These are phyloP conservation scores for Barnettozyma pratensis DNA, from an alignment of 805 yeast genomes.

Conservation along the genomic window DNA sequence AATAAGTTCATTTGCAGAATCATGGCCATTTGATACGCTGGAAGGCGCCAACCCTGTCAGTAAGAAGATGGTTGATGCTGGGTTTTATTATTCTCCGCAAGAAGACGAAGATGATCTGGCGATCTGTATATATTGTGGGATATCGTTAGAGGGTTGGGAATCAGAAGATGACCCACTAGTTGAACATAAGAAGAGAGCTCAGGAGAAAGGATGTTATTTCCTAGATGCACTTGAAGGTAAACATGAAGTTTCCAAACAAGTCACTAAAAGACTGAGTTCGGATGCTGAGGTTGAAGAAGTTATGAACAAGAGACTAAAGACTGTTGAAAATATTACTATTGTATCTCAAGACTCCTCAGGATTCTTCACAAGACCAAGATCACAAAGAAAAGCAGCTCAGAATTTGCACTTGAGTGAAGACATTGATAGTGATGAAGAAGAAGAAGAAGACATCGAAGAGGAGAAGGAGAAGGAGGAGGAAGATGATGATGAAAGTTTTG, in stretches of 20 bases:
- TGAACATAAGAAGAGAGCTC: slow-evolving; percentile 47
- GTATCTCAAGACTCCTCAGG: not conserved
- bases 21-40: slow-evolving; percentile 44
- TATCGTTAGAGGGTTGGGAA: slow-evolving; percentile 70
- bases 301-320: not conserved
- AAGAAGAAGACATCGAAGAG: not conserved
- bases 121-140: slow-evolving; percentile 60
- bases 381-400: slow-evolving; percentile 6
- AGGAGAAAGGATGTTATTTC: slow-evolving; percentile 34
- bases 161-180: slow-evolving; percentile 53
- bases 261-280: slow-evolving; percentile 1
- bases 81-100: slow-evolving; percentile 56
- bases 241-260: not conserved
- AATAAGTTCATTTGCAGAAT: slow-evolving; percentile 33
- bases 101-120: slow-evolving; percentile 48
- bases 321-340: not conserved
- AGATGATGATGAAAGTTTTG: slow-evolving; percentile 19
- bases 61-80: slow-evolving; percentile 47
- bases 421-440: not conserved
- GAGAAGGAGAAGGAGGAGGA: not conserved
- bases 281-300: slow-evolving; percentile 1
- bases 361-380: not conserved
- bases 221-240: slow-evolving; percentile 3
- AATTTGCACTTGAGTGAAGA: slow-evolving; percentile 1
- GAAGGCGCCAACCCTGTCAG: slow-evolving; percentile 35